Percentiles rank a stretch among this genome's conserved stretches.
These are phyloP conservation scores for Calonectria montana DNA, from an alignment of 2,329 filamentous ascomycete genomes.

Conservation along the genomic window DNA sequence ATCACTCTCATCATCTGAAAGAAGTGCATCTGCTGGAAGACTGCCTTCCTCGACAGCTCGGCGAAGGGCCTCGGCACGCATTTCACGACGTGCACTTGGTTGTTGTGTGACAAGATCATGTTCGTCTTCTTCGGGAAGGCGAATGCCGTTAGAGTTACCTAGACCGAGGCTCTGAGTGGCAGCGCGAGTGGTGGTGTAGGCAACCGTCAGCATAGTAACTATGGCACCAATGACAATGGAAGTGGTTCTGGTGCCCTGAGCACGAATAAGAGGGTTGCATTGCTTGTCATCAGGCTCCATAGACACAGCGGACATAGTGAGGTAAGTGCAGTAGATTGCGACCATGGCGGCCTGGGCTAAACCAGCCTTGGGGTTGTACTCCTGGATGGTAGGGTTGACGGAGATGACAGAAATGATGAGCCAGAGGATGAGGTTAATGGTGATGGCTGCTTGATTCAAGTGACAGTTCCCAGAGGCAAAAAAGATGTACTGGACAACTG, in stretches of 20 bases:
- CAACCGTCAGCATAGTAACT: conserved; percentile 95
- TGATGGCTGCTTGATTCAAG: conserved; percentile 98
- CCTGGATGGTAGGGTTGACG: conserved; percentile 90
- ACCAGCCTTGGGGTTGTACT: conserved; percentile 91
- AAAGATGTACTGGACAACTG: conserved; percentile 96
- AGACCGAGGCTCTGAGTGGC: conserved; percentile 89
- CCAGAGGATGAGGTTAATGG: conserved; percentile 89
- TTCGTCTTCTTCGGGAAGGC: conserved; percentile 77
- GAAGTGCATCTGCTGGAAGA: conserved; percentile 88
- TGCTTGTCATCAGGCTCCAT: conserved; percentile 96
- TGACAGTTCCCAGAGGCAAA: conserved; percentile 85
- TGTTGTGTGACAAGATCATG: conserved; percentile 91
- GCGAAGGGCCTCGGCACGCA: conserved; percentile 91
- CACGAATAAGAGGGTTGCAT: conserved; percentile 92
- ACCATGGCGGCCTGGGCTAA: conserved; percentile 98
- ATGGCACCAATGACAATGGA: conserved; percentile 93
- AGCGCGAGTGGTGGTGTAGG: conserved; percentile 96
- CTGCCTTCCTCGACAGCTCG: conserved; percentile 93
- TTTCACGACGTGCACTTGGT: conserved; percentile 82
- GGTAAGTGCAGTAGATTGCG: conserved; percentile 96
- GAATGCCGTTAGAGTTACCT: conserved; percentile 63
- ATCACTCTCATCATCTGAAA: conserved; percentile 78
- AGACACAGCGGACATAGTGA: conserved; percentile 97
- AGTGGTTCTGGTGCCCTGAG: conserved; percentile 87
- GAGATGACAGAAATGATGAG: conserved; percentile 85